A percentile compares a stretch with the other conserved stretches of the same genome.
phyloP scores from a whole-genome alignment of 106 monocot genomes.

The Triglochin maritima region DNA sequence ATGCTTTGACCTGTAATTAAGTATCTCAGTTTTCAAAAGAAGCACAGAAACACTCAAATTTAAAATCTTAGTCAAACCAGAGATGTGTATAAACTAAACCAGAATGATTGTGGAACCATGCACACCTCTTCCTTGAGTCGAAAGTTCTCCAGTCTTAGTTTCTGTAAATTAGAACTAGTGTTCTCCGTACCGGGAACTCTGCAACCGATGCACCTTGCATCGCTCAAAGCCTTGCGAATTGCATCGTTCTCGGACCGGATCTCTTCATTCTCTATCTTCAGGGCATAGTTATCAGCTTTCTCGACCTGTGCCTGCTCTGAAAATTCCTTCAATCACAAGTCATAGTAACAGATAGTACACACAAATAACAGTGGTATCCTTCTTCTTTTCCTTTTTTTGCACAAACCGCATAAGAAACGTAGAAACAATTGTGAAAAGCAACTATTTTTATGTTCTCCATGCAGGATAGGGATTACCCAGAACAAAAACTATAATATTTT shows the following conservation, averaged over 20 bases:
- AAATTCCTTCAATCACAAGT: not conserved
- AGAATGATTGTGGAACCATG: no score
- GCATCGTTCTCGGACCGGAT: constrained; percentile 92
- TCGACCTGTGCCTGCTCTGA: constrained; percentile 68
- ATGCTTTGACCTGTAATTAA: no score
- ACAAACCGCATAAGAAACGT: no score
- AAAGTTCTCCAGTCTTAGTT: constrained; percentile 73
- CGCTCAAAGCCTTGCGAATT: constrained; percentile 69
- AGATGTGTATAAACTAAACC: no score
- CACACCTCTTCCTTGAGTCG: constrained; percentile 70
- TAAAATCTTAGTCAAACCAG: no score
- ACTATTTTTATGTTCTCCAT: no score
- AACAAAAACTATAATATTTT: not conserved
- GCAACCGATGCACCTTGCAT: constrained; percentile 73
- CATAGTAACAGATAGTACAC: not conserved
- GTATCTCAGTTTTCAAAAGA: no score
- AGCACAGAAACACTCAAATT: not conserved
- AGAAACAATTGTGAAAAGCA: no score
- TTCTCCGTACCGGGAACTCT: constrained; percentile 59
- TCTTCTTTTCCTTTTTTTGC: no score
- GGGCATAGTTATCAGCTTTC: constrained; percentile 70
- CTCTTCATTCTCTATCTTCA: constrained; percentile 89
- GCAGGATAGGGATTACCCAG: not conserved
- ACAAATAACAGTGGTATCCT: no score
- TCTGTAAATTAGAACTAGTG: constrained; percentile 69